Conservation (phyloP, 2,329 filamentous ascomycete species). For the Cladosporium cucumerinum region DNA sequence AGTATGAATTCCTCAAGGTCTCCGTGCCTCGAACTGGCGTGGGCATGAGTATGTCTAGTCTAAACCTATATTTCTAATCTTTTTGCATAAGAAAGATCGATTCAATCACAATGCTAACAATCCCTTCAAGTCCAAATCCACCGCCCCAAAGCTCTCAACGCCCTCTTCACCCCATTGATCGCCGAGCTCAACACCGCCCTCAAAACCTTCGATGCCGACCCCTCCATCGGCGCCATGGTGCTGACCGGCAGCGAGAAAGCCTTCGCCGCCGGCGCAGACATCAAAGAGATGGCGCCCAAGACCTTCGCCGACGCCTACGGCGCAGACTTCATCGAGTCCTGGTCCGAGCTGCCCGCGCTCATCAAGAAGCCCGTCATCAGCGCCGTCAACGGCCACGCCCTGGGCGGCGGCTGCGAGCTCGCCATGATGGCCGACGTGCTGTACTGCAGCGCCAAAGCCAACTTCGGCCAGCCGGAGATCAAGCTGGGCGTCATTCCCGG, state of each 20-base stretch:
- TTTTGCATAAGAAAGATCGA: neutral
- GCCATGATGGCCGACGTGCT: slow-evolving; percentile 97
- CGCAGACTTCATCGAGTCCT: slow-evolving; percentile 88
- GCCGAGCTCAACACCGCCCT: slow-evolving; percentile 81
- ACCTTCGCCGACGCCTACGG: slow-evolving; percentile 86
- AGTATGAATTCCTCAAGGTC: slow-evolving; percentile 79
- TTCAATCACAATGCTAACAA: neutral
- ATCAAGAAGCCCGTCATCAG: slow-evolving; percentile 94
- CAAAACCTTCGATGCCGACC: slow-evolving; percentile 64
- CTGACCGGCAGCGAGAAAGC: slow-evolving; percentile 86
- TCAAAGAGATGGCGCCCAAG: slow-evolving; percentile 96
- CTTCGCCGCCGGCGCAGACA: slow-evolving; percentile 94
- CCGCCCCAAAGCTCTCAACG: slow-evolving; percentile 93
- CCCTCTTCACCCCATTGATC: slow-evolving; percentile 86
- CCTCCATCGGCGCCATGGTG: slow-evolving; percentile 70
- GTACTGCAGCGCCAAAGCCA: slow-evolving; percentile 81
- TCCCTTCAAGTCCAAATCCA: slow-evolving; percentile 76
- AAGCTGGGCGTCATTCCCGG: slow-evolving; percentile 91
- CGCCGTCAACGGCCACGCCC: slow-evolving; percentile 88
- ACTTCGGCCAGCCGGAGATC: slow-evolving; percentile 96
- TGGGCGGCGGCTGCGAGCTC: slow-evolving; percentile 93
- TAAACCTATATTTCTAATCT: too few species aligned
- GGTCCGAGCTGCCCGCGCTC: slow-evolving; percentile 78
- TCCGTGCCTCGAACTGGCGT: slow-evolving; percentile 85
- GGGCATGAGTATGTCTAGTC: slow-evolving; percentile 65